Evolutionary conservation across 176 grass and related monocot species (phyloP).

Genomic region (Thalia dealbata): DNA sequence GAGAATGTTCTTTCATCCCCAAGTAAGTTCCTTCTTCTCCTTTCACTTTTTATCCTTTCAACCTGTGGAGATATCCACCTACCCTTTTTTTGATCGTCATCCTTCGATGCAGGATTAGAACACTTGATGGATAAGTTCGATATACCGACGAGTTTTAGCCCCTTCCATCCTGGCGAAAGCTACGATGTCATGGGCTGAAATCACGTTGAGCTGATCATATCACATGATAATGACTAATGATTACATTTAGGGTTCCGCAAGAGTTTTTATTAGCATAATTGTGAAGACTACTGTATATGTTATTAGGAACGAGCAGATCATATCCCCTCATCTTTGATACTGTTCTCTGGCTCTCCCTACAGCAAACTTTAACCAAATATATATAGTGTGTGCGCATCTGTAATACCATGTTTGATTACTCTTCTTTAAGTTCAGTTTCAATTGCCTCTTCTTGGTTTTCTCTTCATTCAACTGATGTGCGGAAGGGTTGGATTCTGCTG

Average conservation of each 20-base stretch:
- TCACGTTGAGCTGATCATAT: neutral
- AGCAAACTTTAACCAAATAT: neutral
- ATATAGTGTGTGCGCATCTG: neutral
- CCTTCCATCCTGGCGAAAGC: constrained; percentile 1
- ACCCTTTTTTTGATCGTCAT: too few species aligned
- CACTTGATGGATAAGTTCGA: constrained; percentile 8
- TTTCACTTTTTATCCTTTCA: neutral
- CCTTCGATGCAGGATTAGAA: neutral
- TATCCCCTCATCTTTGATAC: neutral
- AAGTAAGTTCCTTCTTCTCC: constrained; percentile 29
- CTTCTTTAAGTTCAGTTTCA: neutral
- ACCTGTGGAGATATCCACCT: neutral
- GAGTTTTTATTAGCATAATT: neutral
- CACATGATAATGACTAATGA: neutral
- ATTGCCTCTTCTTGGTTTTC: neutral
- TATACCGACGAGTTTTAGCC: neutral
- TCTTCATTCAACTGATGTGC: too few species aligned
- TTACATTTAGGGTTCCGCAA: neutral
- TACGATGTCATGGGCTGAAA: constrained; percentile 1
- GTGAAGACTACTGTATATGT: neutral
- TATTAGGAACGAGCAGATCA: neutral
- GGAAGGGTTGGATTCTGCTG: neutral
- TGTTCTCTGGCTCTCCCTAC: neutral
- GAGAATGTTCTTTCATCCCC: constrained; percentile 35
- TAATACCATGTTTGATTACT: neutral